Evolutionary conservation across 352 stramenopile genomes (phyloP).

Genomic region (Globisporangium viniferum): DNA sequence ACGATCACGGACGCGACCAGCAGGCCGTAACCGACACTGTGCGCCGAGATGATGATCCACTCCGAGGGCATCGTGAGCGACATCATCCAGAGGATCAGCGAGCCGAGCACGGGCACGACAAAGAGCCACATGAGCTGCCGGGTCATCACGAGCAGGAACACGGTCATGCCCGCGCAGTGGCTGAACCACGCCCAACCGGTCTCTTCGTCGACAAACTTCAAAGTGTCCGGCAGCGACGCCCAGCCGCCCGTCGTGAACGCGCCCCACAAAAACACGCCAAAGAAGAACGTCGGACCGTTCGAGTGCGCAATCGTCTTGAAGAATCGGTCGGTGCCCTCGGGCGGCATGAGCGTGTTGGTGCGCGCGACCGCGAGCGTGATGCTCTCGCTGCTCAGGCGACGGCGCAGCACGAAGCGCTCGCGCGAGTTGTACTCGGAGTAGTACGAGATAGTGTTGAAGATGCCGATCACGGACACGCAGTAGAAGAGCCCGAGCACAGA

Average conservation of each 20-base stretch:
- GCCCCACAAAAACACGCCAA: slow-evolving; percentile 69
- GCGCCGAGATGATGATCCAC: slow-evolving; percentile 84
- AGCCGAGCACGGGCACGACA: slow-evolving; percentile 59
- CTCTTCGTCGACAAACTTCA: slow-evolving; percentile 84
- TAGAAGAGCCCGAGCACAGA: slow-evolving; percentile 66
- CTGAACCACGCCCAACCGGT: slow-evolving; percentile 87
- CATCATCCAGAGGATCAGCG: slow-evolving; percentile 77
- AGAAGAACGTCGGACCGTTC: slow-evolving; percentile 54
- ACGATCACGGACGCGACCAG: slow-evolving; percentile 70
- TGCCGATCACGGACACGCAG: slow-evolving; percentile 65
- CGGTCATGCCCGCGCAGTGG: slow-evolving; percentile 71
- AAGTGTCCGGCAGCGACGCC: slow-evolving; percentile 68
- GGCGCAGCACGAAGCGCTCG: slow-evolving; percentile 71
- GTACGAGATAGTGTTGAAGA: slow-evolving; percentile 86
- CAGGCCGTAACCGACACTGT: slow-evolving; percentile 73
- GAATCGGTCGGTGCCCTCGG: slow-evolving; percentile 15
- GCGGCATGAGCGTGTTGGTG: slow-evolving; percentile 34
- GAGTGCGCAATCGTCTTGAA: slow-evolving; percentile 25
- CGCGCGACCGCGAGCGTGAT: slow-evolving; percentile 73
- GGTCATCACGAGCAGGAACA: slow-evolving; percentile 78
- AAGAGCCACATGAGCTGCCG: slow-evolving; percentile 68
- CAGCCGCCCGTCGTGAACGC: slow-evolving; percentile 72
- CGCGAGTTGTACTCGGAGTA: slow-evolving; percentile 84
- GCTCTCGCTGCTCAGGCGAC: slow-evolving; percentile 66
- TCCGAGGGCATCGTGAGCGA: slow-evolving; percentile 65